Conservation (phyloP, 1,284 basidiomycete species). For the Cutaneotrichosporon sp. region DNA sequence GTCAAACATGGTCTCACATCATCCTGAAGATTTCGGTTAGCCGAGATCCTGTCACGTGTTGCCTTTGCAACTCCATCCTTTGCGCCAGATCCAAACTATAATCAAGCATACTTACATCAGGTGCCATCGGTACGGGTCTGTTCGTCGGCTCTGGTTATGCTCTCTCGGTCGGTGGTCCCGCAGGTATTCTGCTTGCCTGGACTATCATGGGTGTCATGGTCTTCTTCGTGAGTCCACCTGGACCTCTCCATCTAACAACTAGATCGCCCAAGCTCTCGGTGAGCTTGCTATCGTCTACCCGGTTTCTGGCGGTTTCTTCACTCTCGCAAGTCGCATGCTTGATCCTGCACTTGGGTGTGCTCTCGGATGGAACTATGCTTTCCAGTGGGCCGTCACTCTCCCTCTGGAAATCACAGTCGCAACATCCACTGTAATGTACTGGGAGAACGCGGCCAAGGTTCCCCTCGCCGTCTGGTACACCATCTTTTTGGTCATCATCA, state of each 20-base stretch:
- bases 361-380: conserved; percentile 52
- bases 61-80: neutral
- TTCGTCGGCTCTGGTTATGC: conserved; percentile 54
- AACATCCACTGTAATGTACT: conserved; percentile 46
- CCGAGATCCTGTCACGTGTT: conserved; percentile 45
- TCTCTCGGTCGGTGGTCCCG: conserved; percentile 56
- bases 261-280: conserved; percentile 52
- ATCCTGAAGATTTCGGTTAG: too few relatives aligned
- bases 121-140: conserved; percentile 57
- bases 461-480: conserved; percentile 52
- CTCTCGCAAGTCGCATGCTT: conserved; percentile 47
- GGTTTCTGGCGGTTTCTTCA: conserved; percentile 56
- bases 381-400: conserved; percentile 52
- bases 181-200: conserved; percentile 53
- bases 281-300: conserved; percentile 56
- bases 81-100: neutral
- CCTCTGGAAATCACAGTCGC: conserved; percentile 55
- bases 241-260: neutral
- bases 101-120: conserved; percentile 6
- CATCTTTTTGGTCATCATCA: conserved; percentile 44
- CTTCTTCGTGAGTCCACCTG: conserved; percentile 17
- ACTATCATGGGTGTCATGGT: conserved; percentile 39
- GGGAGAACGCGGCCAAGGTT: conserved; percentile 34
- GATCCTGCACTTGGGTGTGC: conserved; percentile 48
- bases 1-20: too few relatives aligned